Evolutionary conservation across 345 rosid genomes (phyloP), one percentile per base, ranked within the genome.

Genomic region (Bruguiera parviflora): DNA sequence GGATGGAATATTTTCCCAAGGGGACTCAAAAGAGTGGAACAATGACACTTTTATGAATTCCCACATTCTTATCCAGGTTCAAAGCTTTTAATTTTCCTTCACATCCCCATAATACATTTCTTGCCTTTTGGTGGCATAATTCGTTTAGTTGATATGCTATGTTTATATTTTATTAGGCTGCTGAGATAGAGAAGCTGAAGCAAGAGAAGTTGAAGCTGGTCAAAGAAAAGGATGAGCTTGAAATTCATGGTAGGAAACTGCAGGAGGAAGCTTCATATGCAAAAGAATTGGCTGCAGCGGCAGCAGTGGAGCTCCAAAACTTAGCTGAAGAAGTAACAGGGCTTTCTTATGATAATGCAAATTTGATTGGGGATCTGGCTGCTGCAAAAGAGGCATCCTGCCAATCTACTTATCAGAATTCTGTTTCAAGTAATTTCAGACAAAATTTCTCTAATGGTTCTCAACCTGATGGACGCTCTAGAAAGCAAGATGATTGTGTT

Each of bases 181-280:
- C 86, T 58, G 84, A 83, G 75, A 82, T 86, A 64, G 86, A 86
- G 73, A 78, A 75, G 62, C 75, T 88, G 77, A 86, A 76, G 76
- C 85, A 86, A 76, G 90, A 84, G 49, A 82, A 77, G 65, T 71
- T 72, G 43, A 80, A 68, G 61, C 46, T 88, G 70, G 39, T 53
- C 58, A 89, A 86, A 80, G 85, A 83, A 70, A 86, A 84, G 78
- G 86, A 84, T 52, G 87, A 84, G 53, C 83, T 86, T 72, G 86
- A 77, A 70, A 78, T 83, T 77, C 83, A 80, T 15, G 28, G 82
- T 71, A 77, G 69, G 63, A 88, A 86, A 71, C 65, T 86, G 66
- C 83, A 83, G 51, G 89, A 88, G 76, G 90, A 86, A 83, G 86
- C 90, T 62, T 79, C 90, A 52, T 88, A 84, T 80, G 90, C 93